phyloP scores from a whole-genome alignment of 441 rosid species.

The Erysimum cheiri region DNA sequence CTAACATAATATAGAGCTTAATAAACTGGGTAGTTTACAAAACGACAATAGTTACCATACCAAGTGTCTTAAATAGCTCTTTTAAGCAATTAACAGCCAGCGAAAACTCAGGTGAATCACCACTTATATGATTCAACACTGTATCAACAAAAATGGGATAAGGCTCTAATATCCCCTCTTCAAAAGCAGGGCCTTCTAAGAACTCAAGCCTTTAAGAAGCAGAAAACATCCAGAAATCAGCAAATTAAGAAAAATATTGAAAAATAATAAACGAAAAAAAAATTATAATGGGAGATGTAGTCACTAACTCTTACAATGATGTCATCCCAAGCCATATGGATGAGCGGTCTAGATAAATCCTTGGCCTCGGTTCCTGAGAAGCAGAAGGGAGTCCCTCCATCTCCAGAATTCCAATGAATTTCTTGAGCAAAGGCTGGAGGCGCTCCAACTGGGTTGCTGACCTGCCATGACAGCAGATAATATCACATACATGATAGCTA shows the following conservation, averaged over 20 bases:
- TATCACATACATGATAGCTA: constrained; percentile 28
- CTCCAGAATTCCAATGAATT: constrained; percentile 82
- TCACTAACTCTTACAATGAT: constrained; percentile 77
- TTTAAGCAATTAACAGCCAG: constrained; percentile 90
- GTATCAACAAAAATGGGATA: constrained; percentile 96
- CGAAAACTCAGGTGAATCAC: constrained; percentile 92
- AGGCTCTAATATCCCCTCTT: constrained; percentile 95
- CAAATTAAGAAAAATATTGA: constrained; percentile 29
- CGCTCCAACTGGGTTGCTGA: constrained; percentile 92
- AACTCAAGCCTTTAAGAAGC: constrained; percentile 83
- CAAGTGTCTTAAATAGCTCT: constrained; percentile 96
- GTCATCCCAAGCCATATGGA: constrained; percentile 96
- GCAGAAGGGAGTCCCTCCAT: constrained; percentile 74
- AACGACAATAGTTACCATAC: constrained; percentile 50
- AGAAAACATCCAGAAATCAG: constrained; percentile 44
- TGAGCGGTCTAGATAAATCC: constrained; percentile 73
- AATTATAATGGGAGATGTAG: constrained; percentile 40
- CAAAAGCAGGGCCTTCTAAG: constrained; percentile 95
- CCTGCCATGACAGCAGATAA: constrained; percentile 51
- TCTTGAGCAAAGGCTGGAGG: constrained; percentile 91
- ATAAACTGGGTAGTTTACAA: constrained; percentile 22
- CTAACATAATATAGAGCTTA: constrained; percentile 26
- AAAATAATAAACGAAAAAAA: constrained; percentile 25
- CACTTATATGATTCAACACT: constrained; percentile 88
- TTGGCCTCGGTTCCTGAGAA: constrained; percentile 71